phyloP scores from a whole-genome alignment of 768 basidiomycete species.

The Mycena vulgaris region DNA sequence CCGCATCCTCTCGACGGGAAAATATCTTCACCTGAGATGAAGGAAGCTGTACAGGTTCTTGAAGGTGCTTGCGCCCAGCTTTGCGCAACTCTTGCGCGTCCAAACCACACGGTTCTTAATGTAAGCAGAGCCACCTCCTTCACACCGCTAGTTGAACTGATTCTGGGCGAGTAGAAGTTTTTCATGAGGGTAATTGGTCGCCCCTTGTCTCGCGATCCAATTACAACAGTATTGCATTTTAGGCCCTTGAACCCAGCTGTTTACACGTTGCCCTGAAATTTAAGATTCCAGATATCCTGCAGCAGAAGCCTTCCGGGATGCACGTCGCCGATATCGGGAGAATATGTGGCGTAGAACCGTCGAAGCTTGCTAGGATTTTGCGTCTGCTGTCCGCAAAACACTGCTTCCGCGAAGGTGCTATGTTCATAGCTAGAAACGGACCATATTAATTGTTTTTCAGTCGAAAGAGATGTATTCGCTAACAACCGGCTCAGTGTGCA shows the following conservation, averaged over 20 bases:
- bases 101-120: constrained; percentile 43
- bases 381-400: no score
- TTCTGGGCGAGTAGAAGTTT: constrained; percentile 14
- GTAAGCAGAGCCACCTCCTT: constrained; percentile 24
- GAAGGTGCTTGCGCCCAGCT: no score
- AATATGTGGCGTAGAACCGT: no score
- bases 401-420: no score
- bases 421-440: no score
- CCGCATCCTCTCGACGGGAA: no score
- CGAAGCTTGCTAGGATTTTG: no score
- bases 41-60: no score
- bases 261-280: constrained; percentile 28
- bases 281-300: constrained; percentile 44
- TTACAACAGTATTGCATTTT: neutral
- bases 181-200: constrained; percentile 15
- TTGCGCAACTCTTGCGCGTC: constrained; percentile 43
- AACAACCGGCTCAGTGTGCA: constrained; percentile 46
- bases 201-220: neutral
- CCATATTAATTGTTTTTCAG: no score
- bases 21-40: no score
- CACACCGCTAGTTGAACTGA: neutral
- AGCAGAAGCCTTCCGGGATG: constrained; percentile 42
- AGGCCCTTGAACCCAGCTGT: constrained; percentile 36
- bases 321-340: constrained; percentile 43
- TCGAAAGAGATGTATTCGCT: constrained; percentile 42